These are phyloP conservation scores for Cordyceps pruinosa DNA, from an alignment of 2,329 filamentous ascomycete genomes.

Conservation along the genomic window DNA sequence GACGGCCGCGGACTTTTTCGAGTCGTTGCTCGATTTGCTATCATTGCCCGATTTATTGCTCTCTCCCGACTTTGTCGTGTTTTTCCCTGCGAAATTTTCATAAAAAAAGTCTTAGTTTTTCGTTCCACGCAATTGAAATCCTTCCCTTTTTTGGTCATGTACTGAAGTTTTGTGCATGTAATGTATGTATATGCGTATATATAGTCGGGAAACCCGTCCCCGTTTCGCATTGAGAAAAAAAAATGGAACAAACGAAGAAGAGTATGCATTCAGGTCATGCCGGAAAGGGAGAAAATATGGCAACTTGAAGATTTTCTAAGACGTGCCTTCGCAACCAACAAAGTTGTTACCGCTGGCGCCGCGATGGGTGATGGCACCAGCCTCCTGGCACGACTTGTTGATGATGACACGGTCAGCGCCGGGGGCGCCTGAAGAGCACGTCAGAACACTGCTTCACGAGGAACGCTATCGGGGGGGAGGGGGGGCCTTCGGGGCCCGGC, in stretches of 20 bases:
- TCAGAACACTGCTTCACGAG: neutral
- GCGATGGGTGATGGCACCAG: constrained; percentile 59
- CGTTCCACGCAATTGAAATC: neutral
- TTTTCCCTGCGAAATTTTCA: constrained; percentile 5
- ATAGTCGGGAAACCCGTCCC: neutral
- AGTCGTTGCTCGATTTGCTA: neutral
- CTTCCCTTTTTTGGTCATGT: neutral
- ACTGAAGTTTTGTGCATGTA: constrained; percentile 4
- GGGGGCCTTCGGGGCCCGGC: neutral
- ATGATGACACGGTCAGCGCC: constrained; percentile 58
- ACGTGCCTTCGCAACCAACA: constrained; percentile 42
- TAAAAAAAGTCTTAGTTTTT: constrained; percentile 11
- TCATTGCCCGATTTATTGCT: neutral
- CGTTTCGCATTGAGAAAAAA: neutral
- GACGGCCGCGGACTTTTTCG: neutral
- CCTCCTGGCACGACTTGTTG: constrained; percentile 44
- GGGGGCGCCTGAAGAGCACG: constrained; percentile 42
- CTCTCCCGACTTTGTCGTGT: neutral
- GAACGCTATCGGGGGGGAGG: neutral
- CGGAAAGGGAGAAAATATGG: neutral
- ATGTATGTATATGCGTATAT: constrained; percentile 1
- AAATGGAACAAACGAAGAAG: constrained; percentile 6
- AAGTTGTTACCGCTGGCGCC: constrained; percentile 57
- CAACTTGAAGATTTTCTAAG: constrained; percentile 16
- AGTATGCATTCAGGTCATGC: neutral